Evolutionary conservation across 192 early-diverging fungal species (phyloP).

Genomic region (Backusella sp.): DNA sequence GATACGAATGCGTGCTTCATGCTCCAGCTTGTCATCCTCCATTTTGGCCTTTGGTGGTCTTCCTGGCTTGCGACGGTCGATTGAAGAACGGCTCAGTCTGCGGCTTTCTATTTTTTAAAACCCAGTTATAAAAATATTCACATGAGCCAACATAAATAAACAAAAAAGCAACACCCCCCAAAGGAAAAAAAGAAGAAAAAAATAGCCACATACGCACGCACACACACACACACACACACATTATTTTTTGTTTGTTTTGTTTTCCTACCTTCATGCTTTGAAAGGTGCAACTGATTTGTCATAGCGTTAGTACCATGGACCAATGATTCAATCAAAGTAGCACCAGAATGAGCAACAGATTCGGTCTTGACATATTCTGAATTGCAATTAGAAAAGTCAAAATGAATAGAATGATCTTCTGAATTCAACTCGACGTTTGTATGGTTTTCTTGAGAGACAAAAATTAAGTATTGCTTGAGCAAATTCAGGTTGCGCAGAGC

Average conservation of each 20-base stretch:
- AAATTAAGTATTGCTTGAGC: slow-evolving; percentile 21
- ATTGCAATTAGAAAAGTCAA: background rate
- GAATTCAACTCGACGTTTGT: background rate
- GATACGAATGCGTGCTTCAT: background rate
- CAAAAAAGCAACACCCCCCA: background rate
- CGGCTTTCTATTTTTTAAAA: background rate
- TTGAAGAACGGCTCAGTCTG: background rate
- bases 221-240: background rate
- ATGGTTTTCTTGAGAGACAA: slow-evolving; percentile 15
- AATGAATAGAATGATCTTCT: slow-evolving; percentile 6
- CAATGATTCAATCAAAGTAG: slow-evolving; percentile 11
- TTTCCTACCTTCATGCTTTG: background rate
- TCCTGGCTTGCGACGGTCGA: slow-evolving; percentile 13
- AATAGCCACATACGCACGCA: background rate
- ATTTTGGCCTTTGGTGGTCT: slow-evolving; percentile 14
- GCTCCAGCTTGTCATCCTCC: background rate
- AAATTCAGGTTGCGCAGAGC: slow-evolving; percentile 14
- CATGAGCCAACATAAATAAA: slow-evolving; percentile 6
- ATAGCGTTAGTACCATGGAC: slow-evolving; percentile 1
- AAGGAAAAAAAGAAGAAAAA: background rate
- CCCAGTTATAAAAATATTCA: slow-evolving; percentile 3
- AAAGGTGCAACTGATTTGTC: background rate
- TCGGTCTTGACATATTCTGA: background rate
- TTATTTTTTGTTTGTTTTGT: background rate
- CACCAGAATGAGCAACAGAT: background rate